A percentile compares a stretch with the other conserved stretches of the same genome.
phyloP scores from a whole-genome alignment of 257 asterid species.

The Nicotiana noctiflora region DNA sequence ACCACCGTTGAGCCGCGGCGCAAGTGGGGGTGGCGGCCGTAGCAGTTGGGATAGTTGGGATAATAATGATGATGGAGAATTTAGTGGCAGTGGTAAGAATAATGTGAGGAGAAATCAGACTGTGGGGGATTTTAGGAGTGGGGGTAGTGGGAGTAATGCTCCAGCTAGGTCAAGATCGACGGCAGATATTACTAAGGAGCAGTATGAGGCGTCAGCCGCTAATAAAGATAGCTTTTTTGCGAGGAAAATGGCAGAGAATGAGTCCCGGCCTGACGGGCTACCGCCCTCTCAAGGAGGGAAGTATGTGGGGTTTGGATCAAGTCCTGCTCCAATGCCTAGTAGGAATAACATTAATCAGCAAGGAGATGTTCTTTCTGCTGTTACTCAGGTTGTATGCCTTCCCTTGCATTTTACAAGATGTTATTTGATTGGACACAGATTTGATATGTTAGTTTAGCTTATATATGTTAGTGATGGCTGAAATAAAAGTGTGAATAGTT shows the following conservation, averaged over 20 bases:
- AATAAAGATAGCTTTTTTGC: constrained; percentile 68
- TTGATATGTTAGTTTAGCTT: background rate
- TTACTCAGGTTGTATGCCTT: constrained; percentile 48
- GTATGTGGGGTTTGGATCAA: constrained; percentile 88
- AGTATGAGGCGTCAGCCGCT: constrained; percentile 82
- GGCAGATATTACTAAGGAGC: constrained; percentile 46
- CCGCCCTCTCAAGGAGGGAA: constrained; percentile 95
- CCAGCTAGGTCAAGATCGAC: constrained; percentile 65
- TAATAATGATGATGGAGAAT: constrained; percentile 49
- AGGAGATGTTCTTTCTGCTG: constrained; percentile 74
- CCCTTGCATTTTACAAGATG: background rate
- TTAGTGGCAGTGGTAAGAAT: constrained; percentile 22
- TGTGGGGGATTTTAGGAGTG: constrained; percentile 71
- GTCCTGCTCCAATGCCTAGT: constrained; percentile 34
- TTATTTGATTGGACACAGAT: background rate
- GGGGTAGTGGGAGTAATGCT: constrained; percentile 39
- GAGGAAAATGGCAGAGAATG: constrained; percentile 59
- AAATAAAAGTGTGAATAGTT: background rate
- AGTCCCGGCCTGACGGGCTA: constrained; percentile 67
- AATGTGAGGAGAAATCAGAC: constrained; percentile 67
- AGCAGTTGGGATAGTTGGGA: constrained; percentile 87
- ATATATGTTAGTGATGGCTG: background rate
- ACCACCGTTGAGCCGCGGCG: constrained; percentile 49
- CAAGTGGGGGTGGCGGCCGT: constrained; percentile 27
- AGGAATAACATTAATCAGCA: constrained; percentile 26